phyloP scores from a whole-genome alignment of 2,329 filamentous ascomycete genomes.

The Tolypocladium amazonense region DNA sequence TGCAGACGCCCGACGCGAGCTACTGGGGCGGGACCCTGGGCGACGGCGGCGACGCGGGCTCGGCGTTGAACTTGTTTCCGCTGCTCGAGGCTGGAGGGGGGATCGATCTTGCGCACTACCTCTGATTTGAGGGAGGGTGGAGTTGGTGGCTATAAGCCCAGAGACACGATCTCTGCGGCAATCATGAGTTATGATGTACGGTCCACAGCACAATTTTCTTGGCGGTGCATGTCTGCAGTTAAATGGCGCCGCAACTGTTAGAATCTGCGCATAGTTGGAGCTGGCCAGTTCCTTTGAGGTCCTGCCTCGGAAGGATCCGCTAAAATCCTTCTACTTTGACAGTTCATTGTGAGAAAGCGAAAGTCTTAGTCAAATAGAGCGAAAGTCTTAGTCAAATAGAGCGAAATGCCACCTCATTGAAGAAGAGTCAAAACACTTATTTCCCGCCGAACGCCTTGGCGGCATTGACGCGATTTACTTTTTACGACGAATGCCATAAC shows the following conservation, averaged over 20 bases:
- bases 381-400: no score
- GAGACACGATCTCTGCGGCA: neutral
- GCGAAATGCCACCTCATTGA: no score
- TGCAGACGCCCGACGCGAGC: constrained; percentile 30
- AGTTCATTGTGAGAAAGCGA: no score
- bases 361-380: no score
- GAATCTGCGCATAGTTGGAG: neutral
- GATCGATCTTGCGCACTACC: constrained; percentile 36
- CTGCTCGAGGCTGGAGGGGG: constrained; percentile 39
- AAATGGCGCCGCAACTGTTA: neutral
- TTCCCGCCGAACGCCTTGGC: no score
- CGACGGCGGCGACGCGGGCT: constrained; percentile 30
- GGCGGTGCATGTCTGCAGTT: neutral
- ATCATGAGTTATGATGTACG: neutral
- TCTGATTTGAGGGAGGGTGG: constrained; percentile 8
- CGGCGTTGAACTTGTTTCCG: constrained; percentile 38
- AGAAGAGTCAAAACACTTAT: no score
- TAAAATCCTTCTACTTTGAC: no score
- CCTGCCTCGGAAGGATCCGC: no score
- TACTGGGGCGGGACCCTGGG: constrained; percentile 26
- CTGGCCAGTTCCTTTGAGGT: no score
- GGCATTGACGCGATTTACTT: no score
- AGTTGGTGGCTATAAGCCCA: neutral
- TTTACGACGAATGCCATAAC: no score
- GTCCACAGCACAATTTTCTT: neutral